Conservation (phyloP, 176 grass and related monocot species). For the Musa schizocarpa region DNA sequence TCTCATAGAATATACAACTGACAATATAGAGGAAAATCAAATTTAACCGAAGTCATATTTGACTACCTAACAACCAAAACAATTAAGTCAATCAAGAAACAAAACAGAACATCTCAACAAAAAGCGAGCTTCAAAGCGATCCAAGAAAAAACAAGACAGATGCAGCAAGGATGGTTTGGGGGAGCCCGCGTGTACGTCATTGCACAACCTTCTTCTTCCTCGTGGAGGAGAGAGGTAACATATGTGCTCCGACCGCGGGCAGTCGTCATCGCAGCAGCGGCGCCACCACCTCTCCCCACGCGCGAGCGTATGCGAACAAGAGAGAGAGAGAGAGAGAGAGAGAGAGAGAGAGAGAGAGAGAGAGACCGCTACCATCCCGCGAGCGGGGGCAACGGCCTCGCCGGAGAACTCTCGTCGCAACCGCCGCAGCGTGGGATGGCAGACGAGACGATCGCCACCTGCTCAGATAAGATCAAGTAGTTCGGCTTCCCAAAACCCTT, state of each 20-base stretch:
- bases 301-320: background rate
- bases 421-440: background rate
- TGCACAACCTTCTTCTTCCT: background rate
- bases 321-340: background rate
- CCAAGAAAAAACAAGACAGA: no score
- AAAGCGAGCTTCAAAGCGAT: no score
- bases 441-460: background rate
- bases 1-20: no score
- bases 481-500: background rate
- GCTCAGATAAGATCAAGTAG: constrained; percentile 1
- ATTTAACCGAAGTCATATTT: no score
- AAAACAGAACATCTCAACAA: no score
- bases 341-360: background rate
- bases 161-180: background rate
- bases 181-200: background rate
- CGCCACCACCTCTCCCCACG: background rate
- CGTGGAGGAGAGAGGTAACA: background rate
- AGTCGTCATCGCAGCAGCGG: background rate
- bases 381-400: background rate
- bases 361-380: no score
- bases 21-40: no score
- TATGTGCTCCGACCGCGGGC: background rate
- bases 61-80: no score
- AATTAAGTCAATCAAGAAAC: no score
- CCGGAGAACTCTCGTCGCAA: background rate